These are phyloP conservation scores for Domatiomyces globalis DNA, from an alignment of 2,329 filamentous ascomycete genomes.

Conservation along the genomic window DNA sequence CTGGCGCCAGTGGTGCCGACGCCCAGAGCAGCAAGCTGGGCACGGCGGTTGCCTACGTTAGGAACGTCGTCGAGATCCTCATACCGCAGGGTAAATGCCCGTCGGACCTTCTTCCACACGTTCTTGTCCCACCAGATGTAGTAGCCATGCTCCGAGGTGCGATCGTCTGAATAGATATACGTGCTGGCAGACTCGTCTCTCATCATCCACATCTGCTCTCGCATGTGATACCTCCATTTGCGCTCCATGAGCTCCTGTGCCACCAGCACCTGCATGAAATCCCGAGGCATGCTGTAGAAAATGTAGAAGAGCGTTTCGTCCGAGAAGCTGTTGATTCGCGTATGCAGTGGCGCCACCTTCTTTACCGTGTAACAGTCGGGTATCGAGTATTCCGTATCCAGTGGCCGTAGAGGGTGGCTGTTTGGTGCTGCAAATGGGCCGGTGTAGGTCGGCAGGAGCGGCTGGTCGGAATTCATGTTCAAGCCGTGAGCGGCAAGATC, in stretches of 20 bases:
- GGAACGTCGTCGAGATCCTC: constrained; percentile 34
- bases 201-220: constrained; percentile 38
- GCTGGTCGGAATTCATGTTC: constrained; percentile 44
- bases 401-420: constrained; percentile 36
- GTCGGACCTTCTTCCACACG: constrained; percentile 37
- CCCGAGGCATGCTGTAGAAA: constrained; percentile 53
- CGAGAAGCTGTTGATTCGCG: constrained; percentile 44
- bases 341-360: constrained; percentile 48
- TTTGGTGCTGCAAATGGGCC: constrained; percentile 47
- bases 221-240: constrained; percentile 40
- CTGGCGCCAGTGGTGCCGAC: constrained; percentile 9
- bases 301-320: constrained; percentile 56
- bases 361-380: constrained; percentile 51
- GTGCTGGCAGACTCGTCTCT: constrained; percentile 31
- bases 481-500: constrained; percentile 50
- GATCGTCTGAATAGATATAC: constrained; percentile 16
- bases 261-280: constrained; percentile 52
- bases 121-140: constrained; percentile 38
- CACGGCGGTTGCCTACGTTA: constrained; percentile 12
- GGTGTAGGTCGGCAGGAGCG: constrained; percentile 49
- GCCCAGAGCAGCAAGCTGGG: constrained; percentile 4
- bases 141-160: constrained; percentile 36
- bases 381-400: constrained; percentile 50
- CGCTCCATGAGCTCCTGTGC: constrained; percentile 45
- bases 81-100: constrained; percentile 36